These are phyloP conservation scores for Tylopilus cervinicoccineus DNA, from an alignment of 768 basidiomycete genomes.

Conservation along the genomic window DNA sequence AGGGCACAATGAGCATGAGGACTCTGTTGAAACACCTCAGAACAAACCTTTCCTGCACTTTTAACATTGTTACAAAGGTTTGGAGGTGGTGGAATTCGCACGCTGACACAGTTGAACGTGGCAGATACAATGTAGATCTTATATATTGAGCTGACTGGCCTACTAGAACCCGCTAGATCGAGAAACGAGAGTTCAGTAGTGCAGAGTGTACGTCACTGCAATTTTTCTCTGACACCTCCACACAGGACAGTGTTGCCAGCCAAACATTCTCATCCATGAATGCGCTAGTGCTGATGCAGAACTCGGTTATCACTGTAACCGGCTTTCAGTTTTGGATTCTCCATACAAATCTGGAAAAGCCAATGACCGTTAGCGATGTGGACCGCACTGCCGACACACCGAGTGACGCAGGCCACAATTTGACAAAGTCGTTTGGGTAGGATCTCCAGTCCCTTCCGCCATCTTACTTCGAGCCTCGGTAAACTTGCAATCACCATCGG, in stretches of 20 bases:
- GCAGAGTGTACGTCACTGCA: background rate
- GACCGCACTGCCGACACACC: slow-evolving; percentile 39
- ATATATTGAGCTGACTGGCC: background rate
- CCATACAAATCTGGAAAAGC: slow-evolving; percentile 17
- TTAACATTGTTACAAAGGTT: too few species aligned
- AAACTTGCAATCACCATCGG: slow-evolving; percentile 33
- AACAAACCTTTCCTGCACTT: too few species aligned
- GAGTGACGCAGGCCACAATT: slow-evolving; percentile 27
- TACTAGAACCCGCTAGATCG: slow-evolving; percentile 21
- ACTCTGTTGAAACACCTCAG: too few species aligned
- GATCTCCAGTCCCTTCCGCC: background rate
- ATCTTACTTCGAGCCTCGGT: background rate
- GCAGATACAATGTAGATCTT: slow-evolving; percentile 26
- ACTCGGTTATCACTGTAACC: slow-evolving; percentile 18
- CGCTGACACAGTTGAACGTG: slow-evolving; percentile 36
- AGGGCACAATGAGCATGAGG: slow-evolving; percentile 27
- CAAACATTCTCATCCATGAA: slow-evolving; percentile 36
- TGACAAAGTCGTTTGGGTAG: slow-evolving; percentile 33
- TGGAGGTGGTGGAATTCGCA: slow-evolving; percentile 33
- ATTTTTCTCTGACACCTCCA: background rate
- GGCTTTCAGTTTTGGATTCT: slow-evolving; percentile 47
- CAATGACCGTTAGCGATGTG: slow-evolving; percentile 25
- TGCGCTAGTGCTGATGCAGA: slow-evolving; percentile 37
- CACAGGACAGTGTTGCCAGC: slow-evolving; percentile 37
- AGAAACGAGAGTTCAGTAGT: slow-evolving; percentile 29